Evolutionary conservation across 805 yeast species (phyloP).

Genomic region (Starmerella scarabaei): DNA sequence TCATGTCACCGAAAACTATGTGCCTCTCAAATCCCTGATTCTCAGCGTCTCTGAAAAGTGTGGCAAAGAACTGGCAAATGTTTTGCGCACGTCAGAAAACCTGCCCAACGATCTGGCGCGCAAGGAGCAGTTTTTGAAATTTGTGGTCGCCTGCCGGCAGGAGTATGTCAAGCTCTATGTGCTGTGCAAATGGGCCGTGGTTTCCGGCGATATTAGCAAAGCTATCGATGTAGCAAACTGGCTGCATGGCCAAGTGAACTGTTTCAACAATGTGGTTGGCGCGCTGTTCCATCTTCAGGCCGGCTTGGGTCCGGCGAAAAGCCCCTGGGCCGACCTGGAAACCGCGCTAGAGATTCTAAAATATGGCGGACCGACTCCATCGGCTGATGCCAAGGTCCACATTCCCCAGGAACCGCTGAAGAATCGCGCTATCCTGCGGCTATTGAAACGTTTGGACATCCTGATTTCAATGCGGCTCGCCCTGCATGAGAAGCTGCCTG

Average conservation of each 20-base stretch:
- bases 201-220: constrained; percentile 53
- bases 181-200: constrained; percentile 75
- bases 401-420: constrained; percentile 39
- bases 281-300: constrained; percentile 56
- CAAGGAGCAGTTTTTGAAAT: constrained; percentile 54
- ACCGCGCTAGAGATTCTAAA: constrained; percentile 79
- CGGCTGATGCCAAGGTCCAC: constrained; percentile 32
- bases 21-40: constrained; percentile 49
- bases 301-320: constrained; percentile 71
- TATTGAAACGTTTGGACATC: constrained; percentile 57
- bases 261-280: constrained; percentile 49
- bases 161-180: constrained; percentile 79
- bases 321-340: constrained; percentile 80
- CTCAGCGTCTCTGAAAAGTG: constrained; percentile 48
- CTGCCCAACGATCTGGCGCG: constrained; percentile 45
- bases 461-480: constrained; percentile 66
- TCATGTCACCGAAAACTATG: constrained; percentile 58
- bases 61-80: constrained; percentile 47
- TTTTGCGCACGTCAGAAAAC: constrained; percentile 47
- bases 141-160: constrained; percentile 61
- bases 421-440: constrained; percentile 43
- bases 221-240: constrained; percentile 80
- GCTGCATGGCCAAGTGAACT: constrained; percentile 67
- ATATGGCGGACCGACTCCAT: constrained; percentile 62
- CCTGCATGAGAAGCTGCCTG: constrained; percentile 43